Conservation (phyloP, 2,329 filamentous ascomycete species). For the Monosporascus sp. region DNA sequence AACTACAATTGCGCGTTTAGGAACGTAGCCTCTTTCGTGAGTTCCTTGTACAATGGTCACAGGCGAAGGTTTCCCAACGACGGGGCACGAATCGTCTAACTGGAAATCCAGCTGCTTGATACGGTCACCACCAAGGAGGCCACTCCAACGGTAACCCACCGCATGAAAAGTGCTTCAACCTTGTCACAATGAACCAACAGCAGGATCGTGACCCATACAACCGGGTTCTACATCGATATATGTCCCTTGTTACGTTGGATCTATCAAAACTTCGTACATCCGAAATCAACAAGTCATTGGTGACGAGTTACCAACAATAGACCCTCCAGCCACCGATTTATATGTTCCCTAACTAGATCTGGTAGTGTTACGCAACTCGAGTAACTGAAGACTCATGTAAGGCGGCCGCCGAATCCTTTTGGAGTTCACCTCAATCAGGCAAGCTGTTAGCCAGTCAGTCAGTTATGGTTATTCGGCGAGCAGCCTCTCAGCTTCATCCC, state of each 20-base stretch:
- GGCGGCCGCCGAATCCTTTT: no score
- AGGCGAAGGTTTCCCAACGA: no score
- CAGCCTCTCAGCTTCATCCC: background rate
- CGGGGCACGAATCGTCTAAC: no score
- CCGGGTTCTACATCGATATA: background rate
- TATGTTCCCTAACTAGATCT: no score
- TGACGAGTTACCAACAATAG: background rate
- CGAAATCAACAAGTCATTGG: background rate
- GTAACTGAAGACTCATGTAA: no score
- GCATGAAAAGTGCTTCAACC: background rate
- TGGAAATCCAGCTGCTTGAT: background rate
- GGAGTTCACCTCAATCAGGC: no score
- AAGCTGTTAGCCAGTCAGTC: no score
- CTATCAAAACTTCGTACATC: background rate
- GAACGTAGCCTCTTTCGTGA: no score
- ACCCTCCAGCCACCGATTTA: background rate
- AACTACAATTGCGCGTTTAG: no score
- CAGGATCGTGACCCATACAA: background rate
- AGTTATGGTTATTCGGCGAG: background rate
- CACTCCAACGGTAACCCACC: background rate
- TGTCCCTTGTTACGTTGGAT: background rate
- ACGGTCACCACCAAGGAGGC: background rate
- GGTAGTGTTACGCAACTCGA: no score
- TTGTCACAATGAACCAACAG: background rate
- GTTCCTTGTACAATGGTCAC: no score